phyloP scores from a whole-genome alignment of 495 filamentous ascomycete species.

The Penicillium arizonense region DNA sequence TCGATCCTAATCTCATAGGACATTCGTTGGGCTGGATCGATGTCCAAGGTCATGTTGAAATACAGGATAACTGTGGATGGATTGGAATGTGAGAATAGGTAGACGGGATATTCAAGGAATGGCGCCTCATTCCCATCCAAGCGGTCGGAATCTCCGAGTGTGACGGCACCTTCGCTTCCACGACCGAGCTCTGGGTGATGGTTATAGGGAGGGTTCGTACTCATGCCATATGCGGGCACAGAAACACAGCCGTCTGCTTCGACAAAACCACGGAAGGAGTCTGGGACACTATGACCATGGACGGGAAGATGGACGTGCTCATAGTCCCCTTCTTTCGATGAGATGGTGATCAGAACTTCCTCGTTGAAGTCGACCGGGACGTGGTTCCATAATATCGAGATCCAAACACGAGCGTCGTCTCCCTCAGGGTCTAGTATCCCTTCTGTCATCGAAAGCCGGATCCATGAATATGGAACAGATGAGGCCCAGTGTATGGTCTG shows the following conservation, averaged over 20 bases:
- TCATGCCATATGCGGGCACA: constrained; percentile 20
- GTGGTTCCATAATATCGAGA: constrained; percentile 41
- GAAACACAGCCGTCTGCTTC: constrained; percentile 58
- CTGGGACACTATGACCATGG: constrained; percentile 49
- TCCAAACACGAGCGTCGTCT: constrained; percentile 50
- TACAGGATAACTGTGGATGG: constrained; percentile 57
- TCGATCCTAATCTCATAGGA: constrained; percentile 60
- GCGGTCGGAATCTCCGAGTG: neutral
- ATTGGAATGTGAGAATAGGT: constrained; percentile 53
- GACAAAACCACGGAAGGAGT: constrained; percentile 61
- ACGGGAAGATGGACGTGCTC: constrained; percentile 57
- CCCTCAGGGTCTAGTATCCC: constrained; percentile 50
- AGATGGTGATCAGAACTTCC: constrained; percentile 37
- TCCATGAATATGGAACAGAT: constrained; percentile 50
- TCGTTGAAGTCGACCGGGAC: constrained; percentile 12
- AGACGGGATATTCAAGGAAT: constrained; percentile 61
- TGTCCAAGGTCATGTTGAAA: constrained; percentile 60
- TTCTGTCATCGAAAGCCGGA: constrained; percentile 52
- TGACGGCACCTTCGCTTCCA: constrained; percentile 14
- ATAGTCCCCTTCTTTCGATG: constrained; percentile 52
- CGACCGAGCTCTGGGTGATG: constrained; percentile 17
- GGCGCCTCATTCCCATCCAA: neutral
- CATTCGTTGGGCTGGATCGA: constrained; percentile 56
- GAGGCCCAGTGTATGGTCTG: constrained; percentile 56
- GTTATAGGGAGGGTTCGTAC: constrained; percentile 32